Percentiles rank a stretch among this genome's conserved stretches.
Evolutionary conservation across 116 monocot species (phyloP).

Genomic region (Trichopus zeylanicus): DNA sequence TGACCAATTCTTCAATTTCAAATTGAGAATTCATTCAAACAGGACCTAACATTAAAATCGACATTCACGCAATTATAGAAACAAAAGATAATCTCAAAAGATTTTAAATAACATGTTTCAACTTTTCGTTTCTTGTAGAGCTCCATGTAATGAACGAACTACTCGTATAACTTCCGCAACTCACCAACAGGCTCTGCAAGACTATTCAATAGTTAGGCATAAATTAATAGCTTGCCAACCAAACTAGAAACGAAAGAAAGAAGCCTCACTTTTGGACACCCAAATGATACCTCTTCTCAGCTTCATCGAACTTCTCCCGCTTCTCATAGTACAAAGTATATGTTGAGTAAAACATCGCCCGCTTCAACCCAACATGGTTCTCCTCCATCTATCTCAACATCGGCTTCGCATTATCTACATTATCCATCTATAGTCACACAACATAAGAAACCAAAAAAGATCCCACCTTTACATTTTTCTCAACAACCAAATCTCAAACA

Average conservation of each 20-base stretch:
- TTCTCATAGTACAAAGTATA: conserved; percentile 86
- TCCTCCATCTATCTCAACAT: conserved; percentile 82
- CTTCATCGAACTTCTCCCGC: conserved; percentile 53
- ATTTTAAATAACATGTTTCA: conserved; percentile 21
- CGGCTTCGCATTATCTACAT: conserved; percentile 66
- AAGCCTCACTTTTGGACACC: conserved; percentile 70
- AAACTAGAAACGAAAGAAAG: too few species aligned
- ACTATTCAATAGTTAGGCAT: conserved; percentile 25
- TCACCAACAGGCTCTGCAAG: conserved; percentile 79
- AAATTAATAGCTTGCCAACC: neutral
- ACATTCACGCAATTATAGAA: neutral
- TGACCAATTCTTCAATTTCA: too few species aligned
- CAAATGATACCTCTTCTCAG: conserved; percentile 69
- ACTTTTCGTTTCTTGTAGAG: conserved; percentile 42
- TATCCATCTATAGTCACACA: conserved; percentile 63
- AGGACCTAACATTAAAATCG: conserved; percentile 5
- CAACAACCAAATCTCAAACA: neutral
- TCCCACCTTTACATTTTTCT: too few species aligned
- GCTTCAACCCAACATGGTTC: conserved; percentile 58
- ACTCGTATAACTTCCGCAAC: conserved; percentile 68
- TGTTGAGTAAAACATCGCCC: conserved; percentile 63
- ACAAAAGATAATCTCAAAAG: conserved; percentile 1
- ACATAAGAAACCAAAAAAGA: neutral
- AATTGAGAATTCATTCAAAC: too few species aligned
- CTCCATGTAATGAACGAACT: conserved; percentile 61